Evolutionary conservation across 2,329 filamentous ascomycete species (phyloP), one percentile per base, ranked within the genome.

Genomic region (Aspergillus sp.): DNA sequence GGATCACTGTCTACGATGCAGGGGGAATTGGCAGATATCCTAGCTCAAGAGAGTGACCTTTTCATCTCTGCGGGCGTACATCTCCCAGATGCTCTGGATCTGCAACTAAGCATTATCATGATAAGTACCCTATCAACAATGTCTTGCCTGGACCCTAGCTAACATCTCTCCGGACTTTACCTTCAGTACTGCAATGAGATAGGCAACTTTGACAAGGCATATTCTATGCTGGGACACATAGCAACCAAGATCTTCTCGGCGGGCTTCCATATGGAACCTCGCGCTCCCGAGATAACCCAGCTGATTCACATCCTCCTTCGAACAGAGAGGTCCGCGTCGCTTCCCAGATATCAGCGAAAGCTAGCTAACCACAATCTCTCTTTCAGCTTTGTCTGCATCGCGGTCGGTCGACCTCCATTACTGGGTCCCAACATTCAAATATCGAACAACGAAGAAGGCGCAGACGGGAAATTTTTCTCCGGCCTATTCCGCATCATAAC

Each of bases 11-110:
- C 31, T 14, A 54, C 52, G 2, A 33, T 21, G 31, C 52, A 54
- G 33, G 41, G 19, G 5, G 52, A 54, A 15, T 21, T 47, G 1
- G 31, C 43, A 2, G 41, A 54, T 23, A 40, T 54, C 33, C 21
- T 54, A n/a, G 52, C 19, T 4, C 43, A 47, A 33, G 52, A 54
- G 21, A 44, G 52, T n/a, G 52, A 54, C 3, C 31, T 54, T 23
- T 46, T 54, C 14, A 11, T 44, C 1, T 54, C 52, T 3, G 52
- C 27, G 3, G 43, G 33, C 7, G 27, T 14, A 9, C 23, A 27
- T 21, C 43, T 54, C 1, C 11, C 52, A 3, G 43, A 39, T 2
- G 31, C 35, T 3, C 19, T 54, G 9, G 52, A 54, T 2, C 19
- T 54, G 4, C 52, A 54, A 8, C 3, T 54, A 14, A 47, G 31